These are phyloP conservation scores for Phytophthora citrophthora DNA, from an alignment of 352 stramenopile genomes.

Conservation along the genomic window DNA sequence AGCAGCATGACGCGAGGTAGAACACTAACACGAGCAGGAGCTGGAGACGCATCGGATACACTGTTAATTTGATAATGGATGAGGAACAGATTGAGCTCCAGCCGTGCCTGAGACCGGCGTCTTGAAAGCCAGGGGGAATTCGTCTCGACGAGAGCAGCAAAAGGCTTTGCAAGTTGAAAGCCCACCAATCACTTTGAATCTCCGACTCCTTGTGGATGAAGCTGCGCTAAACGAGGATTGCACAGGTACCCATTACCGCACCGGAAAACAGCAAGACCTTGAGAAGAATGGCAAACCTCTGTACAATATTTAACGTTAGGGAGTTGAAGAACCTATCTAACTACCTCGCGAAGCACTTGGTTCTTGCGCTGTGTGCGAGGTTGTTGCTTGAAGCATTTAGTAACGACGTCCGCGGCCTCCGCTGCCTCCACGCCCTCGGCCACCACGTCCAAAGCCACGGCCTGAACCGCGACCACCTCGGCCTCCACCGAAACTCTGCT, in stretches of 20 bases:
- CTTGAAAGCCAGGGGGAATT: constrained; percentile 1
- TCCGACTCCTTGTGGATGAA: neutral
- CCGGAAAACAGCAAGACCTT: too few relatives aligned
- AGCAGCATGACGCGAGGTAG: constrained; percentile 8
- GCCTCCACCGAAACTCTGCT: constrained; percentile 48
- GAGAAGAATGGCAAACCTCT: constrained; percentile 35
- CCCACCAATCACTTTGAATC: constrained; percentile 19
- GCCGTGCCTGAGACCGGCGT: neutral
- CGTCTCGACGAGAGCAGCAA: constrained; percentile 5
- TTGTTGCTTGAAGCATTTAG: constrained; percentile 25
- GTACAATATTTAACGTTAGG: constrained; percentile 50
- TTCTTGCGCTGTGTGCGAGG: constrained; percentile 9
- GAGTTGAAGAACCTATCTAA: constrained; percentile 38
- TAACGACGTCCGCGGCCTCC: constrained; percentile 38
- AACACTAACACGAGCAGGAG: constrained; percentile 19
- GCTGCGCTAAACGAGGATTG: neutral
- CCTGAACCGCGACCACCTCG: constrained; percentile 47
- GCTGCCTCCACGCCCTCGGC: constrained; percentile 45
- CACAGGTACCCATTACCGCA: neutral
- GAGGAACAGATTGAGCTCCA: neutral
- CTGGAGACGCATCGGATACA: constrained; percentile 12
- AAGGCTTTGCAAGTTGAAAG: constrained; percentile 19
- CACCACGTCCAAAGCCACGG: constrained; percentile 38
- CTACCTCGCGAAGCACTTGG: constrained; percentile 23
- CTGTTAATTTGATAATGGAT: neutral